These are phyloP conservation scores for Rhizoclosmatium sp. DNA, from an alignment of 192 early-diverging fungal species.

Conservation along the genomic window DNA sequence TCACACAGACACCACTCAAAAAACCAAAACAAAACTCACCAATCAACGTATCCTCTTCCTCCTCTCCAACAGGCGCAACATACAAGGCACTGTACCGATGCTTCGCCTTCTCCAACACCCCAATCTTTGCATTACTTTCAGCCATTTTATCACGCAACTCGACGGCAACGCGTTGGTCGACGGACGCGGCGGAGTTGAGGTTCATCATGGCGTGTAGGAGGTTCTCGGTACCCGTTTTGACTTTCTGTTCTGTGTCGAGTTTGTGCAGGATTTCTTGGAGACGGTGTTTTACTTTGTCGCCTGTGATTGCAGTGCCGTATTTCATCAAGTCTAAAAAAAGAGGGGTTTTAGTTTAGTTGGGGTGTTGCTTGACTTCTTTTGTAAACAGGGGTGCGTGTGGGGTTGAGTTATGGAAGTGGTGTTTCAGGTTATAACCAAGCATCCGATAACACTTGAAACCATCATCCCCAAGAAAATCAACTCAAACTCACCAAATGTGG, in stretches of 20 bases:
- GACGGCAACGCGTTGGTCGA: constrained; percentile 38
- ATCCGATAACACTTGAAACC: no score
- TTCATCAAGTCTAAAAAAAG: constrained; percentile 49
- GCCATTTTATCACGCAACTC: constrained; percentile 52
- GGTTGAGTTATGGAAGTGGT: no score
- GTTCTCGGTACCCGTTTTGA: constrained; percentile 81
- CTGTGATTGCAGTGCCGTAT: constrained; percentile 53
- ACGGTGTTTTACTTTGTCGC: constrained; percentile 69
- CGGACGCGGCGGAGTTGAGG: background rate
- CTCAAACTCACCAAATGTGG: no score
- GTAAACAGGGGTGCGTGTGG: no score
- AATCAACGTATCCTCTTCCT: constrained; percentile 35
- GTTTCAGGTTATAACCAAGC: no score
- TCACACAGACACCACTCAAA: background rate
- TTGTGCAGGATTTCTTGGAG: constrained; percentile 92
- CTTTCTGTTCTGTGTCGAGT: constrained; percentile 91
- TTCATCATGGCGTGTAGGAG: constrained; percentile 52
- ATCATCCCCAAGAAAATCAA: no score
- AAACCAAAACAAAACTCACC: constrained; percentile 22
- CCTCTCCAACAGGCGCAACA: constrained; percentile 77
- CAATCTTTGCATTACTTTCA: constrained; percentile 51
- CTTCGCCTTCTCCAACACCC: constrained; percentile 58
- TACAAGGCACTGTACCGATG: constrained; percentile 89
- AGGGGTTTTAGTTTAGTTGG: background rate
- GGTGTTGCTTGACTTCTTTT: no score